A percentile compares a stretch with the other conserved stretches of the same genome.
Evolutionary conservation across 1,284 basidiomycete species (phyloP).

Genomic region (Rhodotorula mucilaginosa): DNA sequence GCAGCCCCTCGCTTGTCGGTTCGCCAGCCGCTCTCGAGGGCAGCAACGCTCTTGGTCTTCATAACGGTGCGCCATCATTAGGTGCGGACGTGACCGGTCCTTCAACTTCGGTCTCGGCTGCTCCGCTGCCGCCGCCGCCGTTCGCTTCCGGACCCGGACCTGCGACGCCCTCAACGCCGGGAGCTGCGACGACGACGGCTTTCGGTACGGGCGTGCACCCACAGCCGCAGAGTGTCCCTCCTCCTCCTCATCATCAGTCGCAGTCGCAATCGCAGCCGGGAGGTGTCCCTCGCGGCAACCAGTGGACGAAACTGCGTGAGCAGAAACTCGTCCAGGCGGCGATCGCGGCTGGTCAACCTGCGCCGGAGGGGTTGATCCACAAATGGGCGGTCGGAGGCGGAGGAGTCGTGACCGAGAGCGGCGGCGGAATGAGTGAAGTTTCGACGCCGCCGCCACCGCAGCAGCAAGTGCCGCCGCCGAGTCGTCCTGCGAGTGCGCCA

Average conservation of each 20-base stretch:
- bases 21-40: not conserved
- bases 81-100: too few species aligned
- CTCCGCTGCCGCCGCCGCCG: not conserved
- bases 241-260: not conserved
- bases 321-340: not conserved
- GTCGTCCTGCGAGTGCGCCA: not conserved
- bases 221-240: not conserved
- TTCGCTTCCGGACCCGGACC: not conserved
- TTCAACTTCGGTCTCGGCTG: not conserved
- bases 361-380: not conserved
- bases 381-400: not conserved
- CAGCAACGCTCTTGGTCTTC: not conserved
- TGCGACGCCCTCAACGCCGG: not conserved
- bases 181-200: not conserved
- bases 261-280: not conserved
- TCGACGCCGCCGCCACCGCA: too few species aligned
- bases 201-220: not conserved
- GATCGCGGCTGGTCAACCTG: not conserved
- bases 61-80: not conserved
- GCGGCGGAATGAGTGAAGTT: too few species aligned
- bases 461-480: not conserved
- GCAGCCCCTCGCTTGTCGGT: not conserved
- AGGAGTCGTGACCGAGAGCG: not conserved
- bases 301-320: conserved; percentile 5
- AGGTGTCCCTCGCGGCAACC: conserved; percentile 1